Evolutionary conservation across 2,329 filamentous ascomycete genomes (phyloP).

Genomic region (Fusarium napiforme): DNA sequence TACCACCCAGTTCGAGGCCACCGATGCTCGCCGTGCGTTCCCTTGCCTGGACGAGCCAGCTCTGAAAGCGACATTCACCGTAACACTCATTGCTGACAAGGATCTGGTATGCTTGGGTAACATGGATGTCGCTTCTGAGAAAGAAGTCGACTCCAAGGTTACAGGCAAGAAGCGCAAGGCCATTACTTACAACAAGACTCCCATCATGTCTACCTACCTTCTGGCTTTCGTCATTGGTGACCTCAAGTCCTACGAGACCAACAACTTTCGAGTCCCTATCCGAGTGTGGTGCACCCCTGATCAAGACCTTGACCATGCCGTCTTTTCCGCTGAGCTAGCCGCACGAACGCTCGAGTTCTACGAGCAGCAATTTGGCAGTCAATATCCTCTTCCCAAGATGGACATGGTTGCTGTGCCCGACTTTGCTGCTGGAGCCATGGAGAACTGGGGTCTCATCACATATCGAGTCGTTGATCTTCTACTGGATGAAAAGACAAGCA

Average conservation of each 20-base stretch:
- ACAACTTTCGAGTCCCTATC: conserved; percentile 89
- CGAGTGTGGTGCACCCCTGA: conserved; percentile 94
- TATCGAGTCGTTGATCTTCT: conserved; percentile 87
- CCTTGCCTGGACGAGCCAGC: conserved; percentile 97
- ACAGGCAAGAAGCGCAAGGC: conserved; percentile 75
- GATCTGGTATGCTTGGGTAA: conserved; percentile 93
- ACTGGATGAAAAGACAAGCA: conserved; percentile 90
- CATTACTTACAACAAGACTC: conserved; percentile 91
- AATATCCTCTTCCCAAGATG: conserved; percentile 65
- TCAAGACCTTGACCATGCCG: conserved; percentile 88
- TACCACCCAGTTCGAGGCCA: conserved; percentile 96
- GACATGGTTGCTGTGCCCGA: conserved; percentile 83
- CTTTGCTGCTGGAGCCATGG: conserved; percentile 96
- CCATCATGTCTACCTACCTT: conserved; percentile 95
- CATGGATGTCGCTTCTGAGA: conserved; percentile 90
- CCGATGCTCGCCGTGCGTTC: conserved; percentile 91
- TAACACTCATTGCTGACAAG: conserved; percentile 91
- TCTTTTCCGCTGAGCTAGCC: conserved; percentile 89
- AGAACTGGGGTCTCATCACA: conserved; percentile 97
- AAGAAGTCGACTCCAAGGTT: conserved; percentile 74
- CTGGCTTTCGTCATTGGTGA: conserved; percentile 94
- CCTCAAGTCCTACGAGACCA: conserved; percentile 92
- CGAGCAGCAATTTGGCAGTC: conserved; percentile 90
- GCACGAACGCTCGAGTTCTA: conserved; percentile 93
- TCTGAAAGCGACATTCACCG: conserved; percentile 90